These are phyloP conservation scores for Fusarium sp. DNA, from an alignment of 2,329 filamentous ascomycete species.

Conservation along the genomic window DNA sequence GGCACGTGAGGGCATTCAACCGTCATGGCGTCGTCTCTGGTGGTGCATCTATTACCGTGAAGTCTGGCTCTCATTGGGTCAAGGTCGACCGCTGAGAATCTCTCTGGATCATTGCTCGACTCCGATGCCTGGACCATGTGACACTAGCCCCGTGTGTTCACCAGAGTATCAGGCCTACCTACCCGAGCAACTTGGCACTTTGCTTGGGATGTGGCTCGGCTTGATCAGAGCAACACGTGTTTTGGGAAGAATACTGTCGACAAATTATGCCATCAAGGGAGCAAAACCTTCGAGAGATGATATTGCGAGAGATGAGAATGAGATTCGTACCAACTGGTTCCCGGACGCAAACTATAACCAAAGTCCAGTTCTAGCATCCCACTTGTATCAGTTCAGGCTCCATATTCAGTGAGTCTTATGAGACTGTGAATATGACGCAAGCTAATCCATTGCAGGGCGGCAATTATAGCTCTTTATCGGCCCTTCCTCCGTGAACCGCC, in stretches of 20 bases:
- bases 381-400: background rate
- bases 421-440: background rate
- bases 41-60: slow-evolving; percentile 30
- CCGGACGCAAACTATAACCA: background rate
- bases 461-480: background rate
- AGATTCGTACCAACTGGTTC: background rate
- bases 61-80: slow-evolving; percentile 22
- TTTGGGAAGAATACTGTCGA: background rate
- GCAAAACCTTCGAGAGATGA: background rate
- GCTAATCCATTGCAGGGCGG: background rate
- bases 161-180: background rate
- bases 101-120: slow-evolving; percentile 15
- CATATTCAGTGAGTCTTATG: background rate
- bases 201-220: background rate
- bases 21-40: slow-evolving; percentile 25
- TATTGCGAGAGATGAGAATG: background rate
- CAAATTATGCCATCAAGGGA: background rate
- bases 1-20: background rate
- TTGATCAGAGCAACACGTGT: background rate
- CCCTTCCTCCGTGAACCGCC: background rate
- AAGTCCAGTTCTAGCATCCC: background rate
- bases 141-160: background rate
- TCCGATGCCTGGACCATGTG: background rate
- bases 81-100: slow-evolving; percentile 22
- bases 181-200: background rate